Base-by-base conservation (phyloP, 2,329 filamentous ascomycete species). In the Fusarium secorum region DNA sequence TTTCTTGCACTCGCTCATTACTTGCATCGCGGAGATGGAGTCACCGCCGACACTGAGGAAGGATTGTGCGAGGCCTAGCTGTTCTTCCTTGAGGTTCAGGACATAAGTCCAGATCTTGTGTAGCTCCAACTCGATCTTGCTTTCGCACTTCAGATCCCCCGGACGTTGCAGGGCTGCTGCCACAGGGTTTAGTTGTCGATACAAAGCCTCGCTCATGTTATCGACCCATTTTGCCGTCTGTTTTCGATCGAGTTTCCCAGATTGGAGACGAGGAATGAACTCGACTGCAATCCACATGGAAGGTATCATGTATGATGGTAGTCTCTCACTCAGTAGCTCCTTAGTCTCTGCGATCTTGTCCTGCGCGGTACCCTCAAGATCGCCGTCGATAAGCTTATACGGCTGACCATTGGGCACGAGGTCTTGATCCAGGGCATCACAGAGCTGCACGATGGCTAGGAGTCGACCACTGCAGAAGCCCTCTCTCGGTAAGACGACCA, bases 1-100 rank as follows among this genome's bases (percentile, higher is more conserved):
- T 32, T 77, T 75, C 53, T 74, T 76, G 26, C 77, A 78, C 48
- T 78, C 74, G 11, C 85, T 82, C 52, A 79, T 78, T 1, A 81
- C 75, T 13, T 78, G 76, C 79, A 84, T 84, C 5, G 82, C 81
- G 0, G 75, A 77, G 41, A 84, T 82, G 7, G 82, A 84, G 56
- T 84, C 82, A 9, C 83, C 83, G 2, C 83, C 82, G 3, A 83
- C 71, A 20, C 74, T 74, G 26, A 83, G 71, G 66, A 84, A 84
- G 41, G 78, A 78, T 10, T 67, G 71, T 0, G 24, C 14, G 8
- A 73, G 57, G 3, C 71, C 52, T 35, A 75, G 69, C 44, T 75
- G 71, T 11, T 75, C 73, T 3, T 3, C 9, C 8, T 69, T 72
- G 41, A 75, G 73, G 30, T 75, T 74, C 18, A 74, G 6, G 4